phyloP scores from a whole-genome alignment of 176 grass and related monocot genomes.

The Chrysopogon serrulatus region DNA sequence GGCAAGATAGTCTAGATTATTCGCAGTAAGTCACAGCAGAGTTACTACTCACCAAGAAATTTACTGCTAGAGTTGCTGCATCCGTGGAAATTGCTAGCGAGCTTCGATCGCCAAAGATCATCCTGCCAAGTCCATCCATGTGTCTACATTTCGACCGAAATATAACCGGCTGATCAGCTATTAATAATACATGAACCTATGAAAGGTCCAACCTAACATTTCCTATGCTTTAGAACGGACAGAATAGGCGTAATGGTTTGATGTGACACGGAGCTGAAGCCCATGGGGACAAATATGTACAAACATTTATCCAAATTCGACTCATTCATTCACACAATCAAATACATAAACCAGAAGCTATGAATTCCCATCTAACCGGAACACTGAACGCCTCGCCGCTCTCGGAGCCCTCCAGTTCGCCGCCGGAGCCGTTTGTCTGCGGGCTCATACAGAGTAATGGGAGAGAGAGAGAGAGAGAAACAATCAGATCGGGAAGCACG shows the following conservation, averaged over 20 bases:
- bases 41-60: conserved; percentile 42
- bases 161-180: neutral
- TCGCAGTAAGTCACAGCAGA: neutral
- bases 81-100: conserved; percentile 56
- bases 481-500: conserved; percentile 12
- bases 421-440: neutral
- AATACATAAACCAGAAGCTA: neutral
- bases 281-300: neutral
- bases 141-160: conserved; percentile 37
- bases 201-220: conserved; percentile 8
- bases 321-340: neutral
- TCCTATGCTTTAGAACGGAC: neutral
- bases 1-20: neutral
- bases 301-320: neutral
- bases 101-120: conserved; percentile 68
- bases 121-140: neutral
- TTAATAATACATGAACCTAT: neutral
- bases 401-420: neutral
- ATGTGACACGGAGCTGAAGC: neutral
- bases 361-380: neutral
- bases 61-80: conserved; percentile 72
- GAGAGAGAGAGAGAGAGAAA: neutral
- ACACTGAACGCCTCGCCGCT: neutral
- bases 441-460: neutral
- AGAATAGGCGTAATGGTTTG: no score